Evolutionary conservation across 2,329 filamentous ascomycete genomes (phyloP), one percentile per base, ranked within the genome.

Genomic region (Rhynchosporium agropyri): DNA sequence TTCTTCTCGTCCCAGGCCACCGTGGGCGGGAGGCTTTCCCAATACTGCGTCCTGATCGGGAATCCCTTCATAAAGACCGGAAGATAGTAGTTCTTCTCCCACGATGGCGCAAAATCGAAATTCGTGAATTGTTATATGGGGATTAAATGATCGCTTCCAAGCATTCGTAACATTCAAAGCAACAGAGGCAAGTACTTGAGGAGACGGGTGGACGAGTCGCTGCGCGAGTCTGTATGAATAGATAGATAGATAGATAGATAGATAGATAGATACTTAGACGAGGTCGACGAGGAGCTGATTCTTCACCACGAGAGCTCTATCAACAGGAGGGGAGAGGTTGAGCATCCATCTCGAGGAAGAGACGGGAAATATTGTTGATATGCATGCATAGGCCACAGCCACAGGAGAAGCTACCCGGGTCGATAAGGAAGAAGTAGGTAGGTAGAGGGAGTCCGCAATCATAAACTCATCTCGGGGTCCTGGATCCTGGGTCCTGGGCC

Each of bases 1-100:
- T 48, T 46, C 46, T 51, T 50, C 36, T 59, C 57, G 36, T 59
- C 57, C 57, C 57, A 59, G 31, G 36, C 56, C 28, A 38, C 38
- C 7, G 56, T 13, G n/a, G 57, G 57, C 26, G 57, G 57, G 57
- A 50, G 31, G 12, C n/a, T 2, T 13, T 59, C 57, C 57, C 57
- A 59, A 20, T 40, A 12, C 28, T 48, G 56, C 26, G 56, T 36
- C 31, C 20, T 33, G 51, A 20, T 40, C 28, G 51, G 51, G 36
- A 54, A 54, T 29, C 51, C 51, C 51, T 20, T 54, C 51, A 54
- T 54, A 9, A 42, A 54, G 51, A 42, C 33, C 20, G 51, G 20
- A 9, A 54, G 38, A 6, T 20, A 54, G 7, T 33, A 20, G 36
- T 53, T 40, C 36, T 36, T 20, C 26, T 40, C 51, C 51, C n/a